Percentiles rank a stretch among this genome's conserved stretches.
These are phyloP conservation scores for Rubia yunnanensis DNA, from an alignment of 257 asterid species.

Conservation along the genomic window DNA sequence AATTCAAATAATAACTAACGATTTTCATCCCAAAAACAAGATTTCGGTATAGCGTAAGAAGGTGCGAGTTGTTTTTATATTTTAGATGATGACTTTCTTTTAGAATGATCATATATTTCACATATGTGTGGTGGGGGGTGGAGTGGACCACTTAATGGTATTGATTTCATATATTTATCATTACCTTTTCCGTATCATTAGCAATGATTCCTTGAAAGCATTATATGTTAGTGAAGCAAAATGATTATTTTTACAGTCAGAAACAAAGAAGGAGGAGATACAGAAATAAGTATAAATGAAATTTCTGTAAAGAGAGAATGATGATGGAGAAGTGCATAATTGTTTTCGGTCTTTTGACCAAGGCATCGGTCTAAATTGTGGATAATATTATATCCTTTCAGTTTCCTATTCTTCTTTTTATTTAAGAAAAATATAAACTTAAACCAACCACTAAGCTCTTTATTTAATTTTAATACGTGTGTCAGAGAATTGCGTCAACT, in stretches of 20 bases:
- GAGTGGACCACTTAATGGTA: background rate
- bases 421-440: background rate
- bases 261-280: background rate
- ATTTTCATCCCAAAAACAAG: too few relatives aligned
- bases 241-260: slow-evolving; percentile 1
- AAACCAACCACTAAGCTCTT: background rate
- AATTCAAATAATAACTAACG: too few relatives aligned
- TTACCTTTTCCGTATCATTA: slow-evolving; percentile 18
- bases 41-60: too few relatives aligned
- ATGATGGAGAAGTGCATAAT: background rate
- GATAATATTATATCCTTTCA: background rate
- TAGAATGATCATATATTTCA: background rate
- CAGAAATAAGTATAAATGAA: background rate
- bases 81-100: too few relatives aligned
- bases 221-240: background rate
- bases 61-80: too few relatives aligned
- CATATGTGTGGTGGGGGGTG: background rate
- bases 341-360: slow-evolving; percentile 8
- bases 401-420: background rate
- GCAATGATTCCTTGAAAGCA: slow-evolving; percentile 24
- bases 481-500: background rate
- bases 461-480: background rate
- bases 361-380: background rate
- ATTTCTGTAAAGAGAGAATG: background rate
- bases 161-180: slow-evolving; percentile 4